Conservation (phyloP, 2,329 filamentous ascomycete genomes). For the Fusarium poae region DNA sequence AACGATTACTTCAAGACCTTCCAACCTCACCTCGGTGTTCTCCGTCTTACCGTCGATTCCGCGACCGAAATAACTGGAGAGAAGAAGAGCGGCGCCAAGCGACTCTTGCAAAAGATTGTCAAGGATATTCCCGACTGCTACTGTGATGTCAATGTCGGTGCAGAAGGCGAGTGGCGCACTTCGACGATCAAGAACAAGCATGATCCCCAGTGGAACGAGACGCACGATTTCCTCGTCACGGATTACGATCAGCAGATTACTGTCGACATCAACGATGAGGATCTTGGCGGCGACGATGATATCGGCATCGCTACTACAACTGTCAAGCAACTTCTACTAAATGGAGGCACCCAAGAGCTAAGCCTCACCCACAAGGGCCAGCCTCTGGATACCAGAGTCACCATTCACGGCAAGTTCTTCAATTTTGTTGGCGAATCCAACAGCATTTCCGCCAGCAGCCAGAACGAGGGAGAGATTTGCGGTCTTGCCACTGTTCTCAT, state of each 20-base stretch:
- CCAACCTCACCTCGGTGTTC: conserved; percentile 44
- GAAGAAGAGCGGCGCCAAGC: conserved; percentile 45
- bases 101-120: conserved; percentile 40
- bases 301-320: conserved; percentile 43
- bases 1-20: conserved; percentile 50
- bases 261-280: conserved; percentile 43
- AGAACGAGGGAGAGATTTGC: conserved; percentile 44
- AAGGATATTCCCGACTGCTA: conserved; percentile 47
- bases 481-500: conserved; percentile 45
- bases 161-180: conserved; percentile 45
- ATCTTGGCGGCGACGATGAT: conserved; percentile 44
- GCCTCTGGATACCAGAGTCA: conserved; percentile 36
- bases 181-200: conserved; percentile 46
- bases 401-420: conserved; percentile 43
- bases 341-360: conserved; percentile 41
- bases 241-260: conserved; percentile 45
- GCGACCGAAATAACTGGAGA: conserved; percentile 42
- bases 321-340: conserved; percentile 43
- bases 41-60: conserved; percentile 43
- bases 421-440: conserved; percentile 41
- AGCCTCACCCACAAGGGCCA: conserved; percentile 41
- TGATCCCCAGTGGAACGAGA: conserved; percentile 46
- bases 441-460: conserved; percentile 32
- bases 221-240: conserved; percentile 47
- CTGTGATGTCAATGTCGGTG: conserved; percentile 43